Evolutionary conservation across 371 early-diverging fungal genomes (phyloP), one percentile per base, ranked within the genome.

Genomic region (Parasitella parasitica): DNA sequence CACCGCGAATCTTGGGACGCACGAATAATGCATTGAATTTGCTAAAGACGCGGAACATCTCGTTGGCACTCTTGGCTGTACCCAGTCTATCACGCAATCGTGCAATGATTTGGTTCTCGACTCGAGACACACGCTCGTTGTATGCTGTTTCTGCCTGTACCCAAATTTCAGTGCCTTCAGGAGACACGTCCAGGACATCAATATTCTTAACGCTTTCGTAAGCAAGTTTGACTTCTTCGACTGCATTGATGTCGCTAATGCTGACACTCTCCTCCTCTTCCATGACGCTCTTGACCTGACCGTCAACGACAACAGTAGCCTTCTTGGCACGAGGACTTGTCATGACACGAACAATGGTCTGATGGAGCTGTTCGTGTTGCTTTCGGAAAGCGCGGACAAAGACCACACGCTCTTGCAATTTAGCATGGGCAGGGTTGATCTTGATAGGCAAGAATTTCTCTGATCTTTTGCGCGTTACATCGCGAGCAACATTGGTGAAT

Each of bases 11-110:
- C 89, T 86, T 99, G 60, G 97, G 98, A 32, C 99, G 87, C 22
- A 98, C 94, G 76, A 99, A 99, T 30, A 99, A 85, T 1, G 97
- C 97, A 71, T 98, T 98, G 86, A 98, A 99, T 72, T 98, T 97
- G 30, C 95, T 94, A 69, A 99, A 98, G 6, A 97, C 96, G 24
- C 98, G 88, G 81, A 99, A 98, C 99, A 99, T 99, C 71, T 98
- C 98, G 56, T 92, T 94, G 3, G 99, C 97, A 64, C 93, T 99
- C 75, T 94, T 94, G 54, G 96, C 94, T 5, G 93, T 92, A 34
- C 94, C 97, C 49, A 99, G 84, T 32, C 95, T 86, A 77, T 97
- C 97, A 22, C 98, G 89, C 37, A 99, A 86, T 18, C 91, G 86
- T 9, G 93, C 88, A 64, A 99, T 98, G 66, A 98, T 97, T 70